Evolutionary conservation across 495 filamentous ascomycete species (phyloP).

Genomic region (Aspergillus bridgeri): DNA sequence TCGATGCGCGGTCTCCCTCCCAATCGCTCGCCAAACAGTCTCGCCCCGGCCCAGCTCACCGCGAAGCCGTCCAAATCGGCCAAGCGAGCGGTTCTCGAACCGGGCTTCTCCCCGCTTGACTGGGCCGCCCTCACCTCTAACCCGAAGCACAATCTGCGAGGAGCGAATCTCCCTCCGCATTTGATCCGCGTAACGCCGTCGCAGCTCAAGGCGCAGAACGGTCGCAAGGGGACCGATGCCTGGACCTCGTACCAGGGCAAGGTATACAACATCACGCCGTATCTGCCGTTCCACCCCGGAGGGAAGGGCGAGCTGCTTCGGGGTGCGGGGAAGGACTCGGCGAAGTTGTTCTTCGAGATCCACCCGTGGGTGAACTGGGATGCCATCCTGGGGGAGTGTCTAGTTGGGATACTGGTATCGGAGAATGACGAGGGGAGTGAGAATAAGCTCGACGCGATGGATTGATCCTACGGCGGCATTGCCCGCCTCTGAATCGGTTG

Average conservation of each 20-base stretch:
- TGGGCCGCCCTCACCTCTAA: constrained; percentile 78
- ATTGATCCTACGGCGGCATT: constrained; percentile 39
- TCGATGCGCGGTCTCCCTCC: constrained; percentile 23
- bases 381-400: constrained; percentile 80
- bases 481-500: not conserved
- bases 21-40: constrained; percentile 26
- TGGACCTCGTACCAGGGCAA: constrained; percentile 85
- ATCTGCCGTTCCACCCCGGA: constrained; percentile 86
- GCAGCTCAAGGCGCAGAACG: constrained; percentile 69
- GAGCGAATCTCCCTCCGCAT: constrained; percentile 49
- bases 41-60: constrained; percentile 30
- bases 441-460: constrained; percentile 66
- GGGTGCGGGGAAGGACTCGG: constrained; percentile 65
- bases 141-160: constrained; percentile 64
- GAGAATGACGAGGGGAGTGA: constrained; percentile 59
- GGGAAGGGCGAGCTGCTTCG: constrained; percentile 82
- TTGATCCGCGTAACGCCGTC: constrained; percentile 71
- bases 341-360: constrained; percentile 81
- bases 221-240: constrained; percentile 75
- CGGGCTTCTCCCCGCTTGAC: constrained; percentile 90
- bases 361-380: constrained; percentile 99
- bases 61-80: constrained; percentile 37
- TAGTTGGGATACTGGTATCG: constrained; percentile 79
- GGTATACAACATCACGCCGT: constrained; percentile 92
- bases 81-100: constrained; percentile 68